Evolutionary conservation across 2,329 filamentous ascomycete species (phyloP).

Genomic region (Cryoendolithus antarcticus): DNA sequence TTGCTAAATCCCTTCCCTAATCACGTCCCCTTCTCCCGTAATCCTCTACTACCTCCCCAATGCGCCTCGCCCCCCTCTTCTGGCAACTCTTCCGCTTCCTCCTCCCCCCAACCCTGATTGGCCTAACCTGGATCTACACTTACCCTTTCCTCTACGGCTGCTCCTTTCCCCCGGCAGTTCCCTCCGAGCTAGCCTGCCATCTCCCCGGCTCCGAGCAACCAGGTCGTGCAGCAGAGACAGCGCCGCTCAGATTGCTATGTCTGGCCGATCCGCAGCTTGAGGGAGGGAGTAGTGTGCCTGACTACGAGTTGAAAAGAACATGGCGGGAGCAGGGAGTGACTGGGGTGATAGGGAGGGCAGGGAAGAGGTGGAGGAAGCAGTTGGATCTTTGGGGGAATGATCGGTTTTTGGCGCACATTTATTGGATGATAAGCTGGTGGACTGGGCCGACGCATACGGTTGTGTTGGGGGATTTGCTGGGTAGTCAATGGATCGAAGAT

Average conservation of each 20-base stretch:
- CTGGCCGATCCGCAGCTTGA: constrained; percentile 90
- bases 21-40: no score
- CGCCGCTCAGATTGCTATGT: constrained; percentile 76
- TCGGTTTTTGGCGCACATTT: constrained; percentile 86
- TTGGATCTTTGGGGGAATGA: constrained; percentile 90
- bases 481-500: constrained; percentile 88
- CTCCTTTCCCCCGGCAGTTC: constrained; percentile 52
- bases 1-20: no score
- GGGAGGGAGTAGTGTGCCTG: constrained; percentile 68
- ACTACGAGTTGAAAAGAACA: constrained; percentile 6
- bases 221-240: constrained; percentile 24
- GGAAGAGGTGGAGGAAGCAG: constrained; percentile 61
- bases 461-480: constrained; percentile 81
- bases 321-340: no score
- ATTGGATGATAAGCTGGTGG: constrained; percentile 74
- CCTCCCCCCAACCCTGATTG: constrained; percentile 54
- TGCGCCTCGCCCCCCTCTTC: constrained; percentile 38
- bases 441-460: constrained; percentile 72
- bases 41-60: constrained; percentile 16
- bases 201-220: constrained; percentile 7
- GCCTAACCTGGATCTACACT: constrained; percentile 70
- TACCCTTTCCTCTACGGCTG: constrained; percentile 75
- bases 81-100: constrained; percentile 37
- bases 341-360: constrained; percentile 29
- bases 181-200: constrained; percentile 8